phyloP scores from a whole-genome alignment of 352 stramenopile species.

The Phytophthora fragariaefolia region DNA sequence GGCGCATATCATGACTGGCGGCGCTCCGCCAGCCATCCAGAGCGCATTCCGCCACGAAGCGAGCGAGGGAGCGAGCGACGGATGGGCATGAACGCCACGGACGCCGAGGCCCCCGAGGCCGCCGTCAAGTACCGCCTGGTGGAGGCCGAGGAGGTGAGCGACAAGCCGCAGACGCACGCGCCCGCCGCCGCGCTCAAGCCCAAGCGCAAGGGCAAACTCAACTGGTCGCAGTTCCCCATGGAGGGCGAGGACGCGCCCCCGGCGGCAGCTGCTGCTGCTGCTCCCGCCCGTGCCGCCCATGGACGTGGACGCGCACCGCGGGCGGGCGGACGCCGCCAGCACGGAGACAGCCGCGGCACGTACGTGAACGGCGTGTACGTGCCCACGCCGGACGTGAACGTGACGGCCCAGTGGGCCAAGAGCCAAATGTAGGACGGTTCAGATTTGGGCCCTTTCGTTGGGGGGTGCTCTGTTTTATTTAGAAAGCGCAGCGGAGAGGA shows the following conservation, averaged over 20 bases:
- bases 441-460: background rate
- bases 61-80: background rate
- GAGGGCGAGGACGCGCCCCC: slow-evolving; percentile 52
- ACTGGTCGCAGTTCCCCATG: slow-evolving; percentile 75
- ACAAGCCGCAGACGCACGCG: slow-evolving; percentile 32
- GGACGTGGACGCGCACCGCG: slow-evolving; percentile 31
- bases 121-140: slow-evolving; percentile 86
- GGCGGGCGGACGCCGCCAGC: slow-evolving; percentile 38
- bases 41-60: background rate
- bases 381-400: slow-evolving; percentile 64
- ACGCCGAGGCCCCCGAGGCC: slow-evolving; percentile 27
- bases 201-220: slow-evolving; percentile 78
- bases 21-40: background rate
- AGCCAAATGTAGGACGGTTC: slow-evolving; percentile 83
- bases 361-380: slow-evolving; percentile 87
- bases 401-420: slow-evolving; percentile 85
- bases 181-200: slow-evolving; percentile 10
- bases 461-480: background rate
- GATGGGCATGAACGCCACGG: slow-evolving; percentile 39
- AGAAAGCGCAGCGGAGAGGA: background rate
- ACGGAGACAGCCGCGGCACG: slow-evolving; percentile 62
- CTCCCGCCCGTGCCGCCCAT: too few relatives aligned
- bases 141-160: slow-evolving; percentile 79
- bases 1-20: too few relatives aligned
- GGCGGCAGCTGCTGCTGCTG: too few relatives aligned